Evolutionary conservation across 352 stramenopile genomes (phyloP).

Genomic region (Phytophthora capsici): DNA sequence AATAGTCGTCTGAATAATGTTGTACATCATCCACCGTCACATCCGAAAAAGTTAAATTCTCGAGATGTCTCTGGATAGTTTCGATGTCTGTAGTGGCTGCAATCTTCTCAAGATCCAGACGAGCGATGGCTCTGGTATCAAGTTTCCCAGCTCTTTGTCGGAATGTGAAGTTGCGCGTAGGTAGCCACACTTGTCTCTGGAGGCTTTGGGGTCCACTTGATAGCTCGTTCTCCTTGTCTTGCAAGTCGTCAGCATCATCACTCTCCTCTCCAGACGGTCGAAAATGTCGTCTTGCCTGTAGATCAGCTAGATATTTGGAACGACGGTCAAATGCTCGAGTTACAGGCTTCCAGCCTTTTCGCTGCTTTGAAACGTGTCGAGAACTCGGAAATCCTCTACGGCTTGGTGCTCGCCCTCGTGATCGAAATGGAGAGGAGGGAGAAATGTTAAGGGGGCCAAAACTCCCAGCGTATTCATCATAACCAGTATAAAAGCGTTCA

Average conservation of each 20-base stretch:
- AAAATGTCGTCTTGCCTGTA: conserved; percentile 11
- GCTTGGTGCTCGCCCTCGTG: conserved; percentile 2
- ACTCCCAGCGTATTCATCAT: conserved; percentile 73
- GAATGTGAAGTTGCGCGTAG: conserved; percentile 77
- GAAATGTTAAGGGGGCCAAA: conserved; percentile 53
- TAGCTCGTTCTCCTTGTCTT: conserved; percentile 26
- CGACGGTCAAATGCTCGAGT: conserved; percentile 33
- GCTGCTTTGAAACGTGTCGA: conserved; percentile 1
- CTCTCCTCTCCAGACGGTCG: conserved; percentile 2
- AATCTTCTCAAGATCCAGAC: conserved; percentile 76
- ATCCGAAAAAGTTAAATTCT: conserved; percentile 85
- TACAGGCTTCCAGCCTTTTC: conserved; percentile 10
- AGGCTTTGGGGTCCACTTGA: conserved; percentile 14
- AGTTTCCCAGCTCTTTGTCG: conserved; percentile 77
- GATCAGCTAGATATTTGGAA: conserved; percentile 33
- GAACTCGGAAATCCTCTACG: conserved; percentile 2
- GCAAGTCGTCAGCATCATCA: conserved; percentile 17
- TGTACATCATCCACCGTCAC: conserved; percentile 85
- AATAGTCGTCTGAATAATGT: conserved; percentile 86
- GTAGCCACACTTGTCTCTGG: conserved; percentile 67
- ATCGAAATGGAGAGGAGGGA: conserved; percentile 11
- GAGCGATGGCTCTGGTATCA: conserved; percentile 72
- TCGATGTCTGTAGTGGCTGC: conserved; percentile 80
- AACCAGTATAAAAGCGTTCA: conserved; percentile 37
- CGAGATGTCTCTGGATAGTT: conserved; percentile 74